Evolutionary conservation across 2,329 filamentous ascomycete genomes (phyloP), one percentile per base, ranked within the genome.

Genomic region (Zymoseptoria crescenta): DNA sequence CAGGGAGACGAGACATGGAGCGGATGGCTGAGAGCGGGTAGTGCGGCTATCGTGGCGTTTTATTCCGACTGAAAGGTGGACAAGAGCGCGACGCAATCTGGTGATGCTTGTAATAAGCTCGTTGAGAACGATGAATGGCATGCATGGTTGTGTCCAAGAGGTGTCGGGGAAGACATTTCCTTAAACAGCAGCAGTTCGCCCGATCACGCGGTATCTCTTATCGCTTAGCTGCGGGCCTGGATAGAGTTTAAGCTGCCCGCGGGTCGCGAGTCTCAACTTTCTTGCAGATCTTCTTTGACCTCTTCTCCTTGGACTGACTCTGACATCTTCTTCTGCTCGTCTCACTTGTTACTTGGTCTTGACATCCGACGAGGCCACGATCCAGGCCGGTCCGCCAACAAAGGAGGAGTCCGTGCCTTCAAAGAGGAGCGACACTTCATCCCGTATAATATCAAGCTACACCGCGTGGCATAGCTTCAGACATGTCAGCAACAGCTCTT

Each of bases 401-500:
- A 45, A 45, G 35, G 7, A 7, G 9, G 16, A 16, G 35, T 16
- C 16, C 7, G 35, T 45, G 13, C 13, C 35, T 45, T n/a, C 35
- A 16, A 16, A 10, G 1, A 16, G n/a, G 13, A 45, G 35, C 24
- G 24, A 2, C 24, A 24, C 24, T 24, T 24, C 24, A 24, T 24
- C 24, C 24, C 24, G 24, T 4, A 24, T 4, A 2, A 24, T 4
- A 24, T 4, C 24, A 24, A 52, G 51, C 51, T 52, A 30, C 51
- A 52, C 27, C 49, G 29, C 54, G 53, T 50, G 6, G 35, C 55
- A 57, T 48, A 41, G 35, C 45, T 57, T 28, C 52, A 55, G 20
- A 51, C 56, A 69, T 70, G 68, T 66, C 64, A 6, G 60, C 64
- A 9, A 60, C 65, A 19, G 70, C 66, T 29, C 56, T 70, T 53